Percentiles rank a stretch among this genome's conserved stretches.
Evolutionary conservation across 2,329 filamentous ascomycete genomes (phyloP).

Genomic region (Keithomyces neogunnii): DNA sequence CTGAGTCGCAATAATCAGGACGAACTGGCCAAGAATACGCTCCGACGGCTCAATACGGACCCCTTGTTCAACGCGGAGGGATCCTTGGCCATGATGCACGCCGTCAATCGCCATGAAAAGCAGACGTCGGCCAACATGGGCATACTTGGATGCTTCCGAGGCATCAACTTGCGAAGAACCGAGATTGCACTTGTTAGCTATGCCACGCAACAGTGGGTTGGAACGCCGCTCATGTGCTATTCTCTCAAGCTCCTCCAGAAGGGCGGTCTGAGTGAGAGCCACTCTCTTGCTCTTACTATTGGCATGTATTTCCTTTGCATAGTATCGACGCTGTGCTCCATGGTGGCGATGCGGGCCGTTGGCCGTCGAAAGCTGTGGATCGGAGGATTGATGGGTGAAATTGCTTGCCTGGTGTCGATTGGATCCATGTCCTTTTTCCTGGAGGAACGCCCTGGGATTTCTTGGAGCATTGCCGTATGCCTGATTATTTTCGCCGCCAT

Average conservation of each 20-base stretch:
- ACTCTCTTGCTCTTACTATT: slow-evolving; percentile 37
- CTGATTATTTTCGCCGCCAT: slow-evolving; percentile 29
- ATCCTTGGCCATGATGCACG: not conserved
- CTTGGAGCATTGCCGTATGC: slow-evolving; percentile 27
- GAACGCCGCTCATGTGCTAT: slow-evolving; percentile 43
- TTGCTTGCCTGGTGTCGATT: slow-evolving; percentile 18
- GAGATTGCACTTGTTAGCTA: slow-evolving; percentile 38
- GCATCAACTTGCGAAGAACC: slow-evolving; percentile 20
- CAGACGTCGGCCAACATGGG: not conserved
- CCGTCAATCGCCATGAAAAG: not conserved
- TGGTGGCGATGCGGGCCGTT: slow-evolving; percentile 29
- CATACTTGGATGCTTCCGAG: not conserved
- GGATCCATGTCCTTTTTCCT: not conserved
- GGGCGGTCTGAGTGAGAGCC: slow-evolving; percentile 31
- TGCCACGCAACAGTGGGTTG: slow-evolving; percentile 44
- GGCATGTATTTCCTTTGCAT: slow-evolving; percentile 31
- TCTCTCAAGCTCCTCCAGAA: slow-evolving; percentile 43
- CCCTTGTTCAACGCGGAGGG: not conserved
- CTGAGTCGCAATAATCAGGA: not conserved
- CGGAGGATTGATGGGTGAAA: slow-evolving; percentile 25
- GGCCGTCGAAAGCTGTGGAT: slow-evolving; percentile 36
- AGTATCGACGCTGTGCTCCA: slow-evolving; percentile 33
- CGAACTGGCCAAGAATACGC: not conserved
- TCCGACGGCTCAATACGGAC: not conserved
- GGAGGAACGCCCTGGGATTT: not conserved